Evolutionary conservation across 177 flowering plant species (phyloP), one percentile per base, ranked within the genome.

Genomic region (Vitis hybrid): DNA sequence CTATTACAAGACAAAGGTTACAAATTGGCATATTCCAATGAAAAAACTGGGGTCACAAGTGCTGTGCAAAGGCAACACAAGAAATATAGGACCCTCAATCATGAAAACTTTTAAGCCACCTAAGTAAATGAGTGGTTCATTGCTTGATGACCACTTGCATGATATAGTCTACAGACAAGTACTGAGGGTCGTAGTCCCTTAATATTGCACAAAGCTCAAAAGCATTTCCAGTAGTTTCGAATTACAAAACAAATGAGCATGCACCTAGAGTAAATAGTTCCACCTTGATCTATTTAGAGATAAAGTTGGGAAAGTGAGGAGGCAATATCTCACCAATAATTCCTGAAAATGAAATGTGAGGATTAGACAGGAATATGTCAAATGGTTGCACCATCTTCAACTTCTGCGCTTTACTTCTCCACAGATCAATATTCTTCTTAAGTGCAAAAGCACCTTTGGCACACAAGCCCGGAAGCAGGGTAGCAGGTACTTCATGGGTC

Each of bases 351-450:
- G 97, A 84, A 70, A 92, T 55, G 64, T 89, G 94, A 66, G 98
- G 93, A 77, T 75, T 85, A 26, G 93, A 89, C 73, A 88, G 83
- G 74, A 94, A 86, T 4, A 87, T 20, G 62, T 94, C 98, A 78
- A 71, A 90, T 22, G 97, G 98, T 70, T 87, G 96, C 60, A 84
- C 89, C 88, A 83, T 77, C 73, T 78, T 87, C 80, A 89, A 64
- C 83, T 89, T 94, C 18, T 76, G 77, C 19, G 77, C 89, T 71
- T 80, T 80, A 66, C 86, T 85, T 78, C 83, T 84, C 98, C 98
- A 94, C 13, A 94, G 65, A n/a, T 90, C 88, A 57, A 82, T 26
- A 66, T 81, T 84, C 76, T 81, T 85, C 81, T 83, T 89, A 57
- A 82, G 73, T 4, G 92, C 79, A 74, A 82, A 82, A 2, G 90